Evolutionary conservation across 129 eudicot species (phyloP), one percentile per base, ranked within the genome.

Genomic region (Apium graveolens): DNA sequence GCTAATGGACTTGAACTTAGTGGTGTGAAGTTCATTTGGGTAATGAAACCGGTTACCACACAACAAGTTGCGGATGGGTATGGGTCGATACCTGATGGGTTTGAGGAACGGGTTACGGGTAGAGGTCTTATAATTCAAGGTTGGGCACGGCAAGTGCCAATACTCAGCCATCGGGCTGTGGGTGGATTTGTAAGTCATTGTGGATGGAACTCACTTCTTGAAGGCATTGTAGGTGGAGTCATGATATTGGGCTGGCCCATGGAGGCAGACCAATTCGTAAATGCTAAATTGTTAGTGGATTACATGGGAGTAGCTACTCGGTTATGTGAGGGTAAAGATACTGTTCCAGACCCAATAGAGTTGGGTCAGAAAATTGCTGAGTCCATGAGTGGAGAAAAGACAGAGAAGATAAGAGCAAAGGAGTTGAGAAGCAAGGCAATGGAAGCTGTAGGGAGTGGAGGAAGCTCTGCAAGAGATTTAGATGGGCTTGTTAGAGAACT

Each of bases 191-290:
- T 90, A 57, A 90, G 92, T 83, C 98, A 93, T 27, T 93, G 96
- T 43, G 98, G 98, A 63, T 90, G 96, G 98, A 93, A 93, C 89
- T 93, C 98, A 10, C 62, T 83, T 65, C 62, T 90, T 82, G 96
- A 93, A 81, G 90, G 88, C 1, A 63, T 90, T 42, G 86, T 74
- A 2, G 88, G 80, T 3, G 96, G 96, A 78, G 92, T 86, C 37
- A 86, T 83, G 88, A 83, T 93, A 77, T 53, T 93, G 77, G 91
- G 83, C 0, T 93, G 98, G 93, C 96, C 98, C 39, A 90, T 93
- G 98, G 96, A 90, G 85, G 96, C 93, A 7, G 98, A 93, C 87
- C 98, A 93, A 38, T 89, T 74, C 78, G 41, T 88, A 32, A 84
- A 93, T 69, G 96, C 93, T 17, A 90, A 80, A 82, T 44, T 90